Evolutionary conservation across 305 asterid genomes (phyloP).

Genomic region (Ilex paraguariensis): DNA sequence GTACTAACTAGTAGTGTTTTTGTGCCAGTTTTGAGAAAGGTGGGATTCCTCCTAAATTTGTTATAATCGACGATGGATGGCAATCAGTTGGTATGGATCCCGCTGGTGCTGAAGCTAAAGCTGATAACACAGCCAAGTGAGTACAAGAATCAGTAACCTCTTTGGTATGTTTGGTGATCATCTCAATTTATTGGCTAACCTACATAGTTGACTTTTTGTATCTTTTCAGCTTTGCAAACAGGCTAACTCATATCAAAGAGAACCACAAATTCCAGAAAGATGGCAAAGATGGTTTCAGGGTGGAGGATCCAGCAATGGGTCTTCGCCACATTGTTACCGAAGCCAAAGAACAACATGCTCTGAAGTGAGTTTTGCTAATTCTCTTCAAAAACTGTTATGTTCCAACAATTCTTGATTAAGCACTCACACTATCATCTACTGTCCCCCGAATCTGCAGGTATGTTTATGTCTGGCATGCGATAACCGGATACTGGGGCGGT

Average conservation of each 20-base stretch:
- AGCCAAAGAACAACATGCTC: slow-evolving; percentile 54
- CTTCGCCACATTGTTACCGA: slow-evolving; percentile 55
- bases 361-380: slow-evolving; percentile 41
- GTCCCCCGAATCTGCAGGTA: slow-evolving; percentile 28
- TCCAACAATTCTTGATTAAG: background rate
- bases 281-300: slow-evolving; percentile 54
- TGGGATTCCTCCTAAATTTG: slow-evolving; percentile 70
- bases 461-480: slow-evolving; percentile 85
- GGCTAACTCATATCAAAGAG: slow-evolving; percentile 79
- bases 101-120: slow-evolving; percentile 34
- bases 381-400: background rate
- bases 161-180: background rate
- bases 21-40: slow-evolving; percentile 62
- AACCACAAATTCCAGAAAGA: slow-evolving; percentile 78
- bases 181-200: slow-evolving; percentile 7
- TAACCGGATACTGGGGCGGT: slow-evolving; percentile 93
- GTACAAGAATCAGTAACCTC: slow-evolving; percentile 6
- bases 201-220: slow-evolving; percentile 2
- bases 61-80: slow-evolving; percentile 94
- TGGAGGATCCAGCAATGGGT: slow-evolving; percentile 61
- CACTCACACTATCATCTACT: background rate
- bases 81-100: slow-evolving; percentile 87
- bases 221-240: slow-evolving; percentile 70
- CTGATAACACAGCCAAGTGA: slow-evolving; percentile 79
- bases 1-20: slow-evolving; percentile 1